Conservation (phyloP, 176 grass and related monocot genomes). For the Poa pratensis region DNA sequence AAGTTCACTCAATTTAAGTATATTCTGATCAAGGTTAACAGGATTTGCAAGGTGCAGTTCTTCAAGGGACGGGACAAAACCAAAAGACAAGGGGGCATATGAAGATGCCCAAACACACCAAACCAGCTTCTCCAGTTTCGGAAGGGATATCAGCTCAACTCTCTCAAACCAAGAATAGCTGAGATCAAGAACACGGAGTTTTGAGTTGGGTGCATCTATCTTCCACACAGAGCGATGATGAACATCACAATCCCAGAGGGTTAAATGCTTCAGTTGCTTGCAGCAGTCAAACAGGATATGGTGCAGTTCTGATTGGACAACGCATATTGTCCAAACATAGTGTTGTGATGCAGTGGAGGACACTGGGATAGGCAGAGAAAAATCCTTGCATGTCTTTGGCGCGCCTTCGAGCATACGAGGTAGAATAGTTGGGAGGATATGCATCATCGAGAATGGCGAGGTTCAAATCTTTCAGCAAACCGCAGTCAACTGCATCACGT, state of each 20-base stretch:
- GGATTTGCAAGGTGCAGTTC: not conserved
- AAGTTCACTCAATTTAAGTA: not conserved
- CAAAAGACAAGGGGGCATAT: not conserved
- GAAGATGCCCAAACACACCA: not conserved
- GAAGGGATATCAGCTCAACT: slow-evolving; percentile 8
- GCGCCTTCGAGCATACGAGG: not conserved
- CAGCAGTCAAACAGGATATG: not conserved
- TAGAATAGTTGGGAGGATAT: too few relatives aligned
- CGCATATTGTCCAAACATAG: too few relatives aligned
- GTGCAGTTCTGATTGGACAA: not conserved
- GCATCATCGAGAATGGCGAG: not conserved
- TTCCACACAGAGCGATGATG: not conserved
- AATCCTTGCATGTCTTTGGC: not conserved
- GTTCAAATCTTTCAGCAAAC: not conserved
- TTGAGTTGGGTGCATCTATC: slow-evolving; percentile 26
- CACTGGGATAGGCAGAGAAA: not conserved
- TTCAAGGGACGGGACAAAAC: not conserved
- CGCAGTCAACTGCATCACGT: not conserved
- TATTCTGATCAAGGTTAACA: not conserved
- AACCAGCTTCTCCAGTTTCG: not conserved
- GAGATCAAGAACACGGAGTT: not conserved
- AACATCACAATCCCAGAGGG: not conserved
- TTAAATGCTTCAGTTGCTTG: not conserved
- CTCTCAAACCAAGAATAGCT: not conserved
- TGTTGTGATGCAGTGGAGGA: not conserved